These are phyloP conservation scores for Claviceps fusiformis DNA, from an alignment of 2,329 filamentous ascomycete genomes.

Conservation along the genomic window DNA sequence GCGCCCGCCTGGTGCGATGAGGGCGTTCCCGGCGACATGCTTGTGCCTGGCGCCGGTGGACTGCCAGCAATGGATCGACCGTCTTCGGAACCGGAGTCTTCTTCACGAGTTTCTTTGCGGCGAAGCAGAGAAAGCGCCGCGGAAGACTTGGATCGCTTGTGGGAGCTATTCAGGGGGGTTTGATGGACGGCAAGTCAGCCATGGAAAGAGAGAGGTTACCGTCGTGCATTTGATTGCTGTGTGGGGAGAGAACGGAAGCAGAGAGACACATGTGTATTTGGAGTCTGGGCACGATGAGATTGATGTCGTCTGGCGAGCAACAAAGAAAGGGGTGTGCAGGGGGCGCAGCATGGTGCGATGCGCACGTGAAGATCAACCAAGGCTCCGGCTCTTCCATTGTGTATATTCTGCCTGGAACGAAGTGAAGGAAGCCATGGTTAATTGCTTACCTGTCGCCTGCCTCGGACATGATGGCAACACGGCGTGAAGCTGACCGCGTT, in stretches of 20 bases:
- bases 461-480: slow-evolving; percentile 19
- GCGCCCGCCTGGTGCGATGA: slow-evolving; percentile 22
- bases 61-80: slow-evolving; percentile 26
- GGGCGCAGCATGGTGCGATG: neutral
- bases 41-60: slow-evolving; percentile 18
- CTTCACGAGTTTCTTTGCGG: slow-evolving; percentile 34
- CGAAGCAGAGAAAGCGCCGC: slow-evolving; percentile 40
- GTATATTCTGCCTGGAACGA: neutral
- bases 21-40: slow-evolving; percentile 19
- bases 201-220: neutral
- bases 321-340: neutral
- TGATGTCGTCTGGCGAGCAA: neutral
- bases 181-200: slow-evolving; percentile 1
- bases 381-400: neutral
- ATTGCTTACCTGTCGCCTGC: slow-evolving; percentile 16
- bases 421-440: neutral
- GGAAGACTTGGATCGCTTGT: slow-evolving; percentile 41
- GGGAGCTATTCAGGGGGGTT: slow-evolving; percentile 12
- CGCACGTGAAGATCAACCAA: neutral
- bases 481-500: neutral
- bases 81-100: slow-evolving; percentile 41
- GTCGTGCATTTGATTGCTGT: neutral
- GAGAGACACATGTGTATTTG: neutral
- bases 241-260: neutral
- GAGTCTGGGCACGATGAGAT: neutral